Conservation (phyloP, 306 rosid species). For the Abrus precatorius region DNA sequence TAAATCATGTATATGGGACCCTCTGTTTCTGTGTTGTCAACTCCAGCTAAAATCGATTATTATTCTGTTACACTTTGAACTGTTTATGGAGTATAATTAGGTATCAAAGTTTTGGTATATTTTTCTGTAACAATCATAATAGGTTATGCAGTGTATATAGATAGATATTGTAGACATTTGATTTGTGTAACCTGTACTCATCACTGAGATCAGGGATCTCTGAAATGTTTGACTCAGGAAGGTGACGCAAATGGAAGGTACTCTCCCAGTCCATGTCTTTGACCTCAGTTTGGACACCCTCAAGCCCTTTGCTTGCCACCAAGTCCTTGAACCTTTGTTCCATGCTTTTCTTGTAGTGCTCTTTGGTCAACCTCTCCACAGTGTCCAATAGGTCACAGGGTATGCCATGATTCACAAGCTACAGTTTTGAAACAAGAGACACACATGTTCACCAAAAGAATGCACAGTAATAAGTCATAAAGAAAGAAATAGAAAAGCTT, state of each 20-base stretch:
- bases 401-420: conserved; percentile 82
- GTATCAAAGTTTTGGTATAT: no score
- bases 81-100: no score
- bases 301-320: conserved; percentile 68
- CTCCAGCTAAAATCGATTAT: no score
- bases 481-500: background rate
- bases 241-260: conserved; percentile 79
- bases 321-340: conserved; percentile 75
- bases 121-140: background rate
- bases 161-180: background rate
- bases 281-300: conserved; percentile 70
- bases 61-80: no score
- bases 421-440: conserved; percentile 11
- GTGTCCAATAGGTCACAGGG: conserved; percentile 73
- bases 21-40: no score
- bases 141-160: conserved; percentile 37
- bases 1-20: no score
- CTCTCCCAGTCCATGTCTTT: conserved; percentile 89
- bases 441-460: no score
- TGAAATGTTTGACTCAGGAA: conserved; percentile 76
- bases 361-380: conserved; percentile 79
- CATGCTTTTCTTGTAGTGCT: conserved; percentile 79
- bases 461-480: background rate
- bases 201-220: conserved; percentile 76
- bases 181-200: conserved; percentile 67